Evolutionary conservation across 345 rosid species (phyloP).

Genomic region (Draba incana): DNA sequence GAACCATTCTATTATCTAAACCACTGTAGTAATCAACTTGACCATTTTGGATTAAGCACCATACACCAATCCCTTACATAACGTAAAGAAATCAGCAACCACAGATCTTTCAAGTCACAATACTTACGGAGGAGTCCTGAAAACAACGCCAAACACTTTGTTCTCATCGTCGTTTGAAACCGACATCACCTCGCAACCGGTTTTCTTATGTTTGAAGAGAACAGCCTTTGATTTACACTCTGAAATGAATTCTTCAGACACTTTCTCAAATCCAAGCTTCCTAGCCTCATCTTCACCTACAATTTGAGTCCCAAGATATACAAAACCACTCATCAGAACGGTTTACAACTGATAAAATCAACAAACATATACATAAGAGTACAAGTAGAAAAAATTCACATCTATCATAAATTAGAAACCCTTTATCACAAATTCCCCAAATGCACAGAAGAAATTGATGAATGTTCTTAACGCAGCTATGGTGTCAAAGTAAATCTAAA

Average conservation of each 20-base stretch:
- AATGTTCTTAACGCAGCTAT: neutral
- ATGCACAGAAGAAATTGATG: neutral
- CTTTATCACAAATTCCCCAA: neutral
- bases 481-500: neutral
- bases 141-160: conserved; percentile 78
- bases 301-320: conserved; percentile 37
- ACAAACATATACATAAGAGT: neutral
- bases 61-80: neutral
- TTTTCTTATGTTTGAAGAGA: conserved; percentile 80
- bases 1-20: conserved; percentile 16
- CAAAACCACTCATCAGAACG: conserved; percentile 10
- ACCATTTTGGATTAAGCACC: conserved; percentile 3
- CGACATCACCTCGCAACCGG: conserved; percentile 89
- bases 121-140: conserved; percentile 96
- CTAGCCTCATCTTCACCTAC: conserved; percentile 55
- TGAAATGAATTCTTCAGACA: conserved; percentile 70
- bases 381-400: conserved; percentile 8
- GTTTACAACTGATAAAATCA: neutral
- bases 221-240: conserved; percentile 87
- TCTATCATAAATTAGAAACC: neutral
- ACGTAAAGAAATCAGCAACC: too few relatives aligned
- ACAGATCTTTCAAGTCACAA: too few relatives aligned
- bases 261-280: conserved; percentile 81
- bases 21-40: neutral
- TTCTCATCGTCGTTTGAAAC: conserved; percentile 88